Evolutionary conservation across 2,329 filamentous ascomycete species (phyloP).

Genomic region (Botrytis fabae): DNA sequence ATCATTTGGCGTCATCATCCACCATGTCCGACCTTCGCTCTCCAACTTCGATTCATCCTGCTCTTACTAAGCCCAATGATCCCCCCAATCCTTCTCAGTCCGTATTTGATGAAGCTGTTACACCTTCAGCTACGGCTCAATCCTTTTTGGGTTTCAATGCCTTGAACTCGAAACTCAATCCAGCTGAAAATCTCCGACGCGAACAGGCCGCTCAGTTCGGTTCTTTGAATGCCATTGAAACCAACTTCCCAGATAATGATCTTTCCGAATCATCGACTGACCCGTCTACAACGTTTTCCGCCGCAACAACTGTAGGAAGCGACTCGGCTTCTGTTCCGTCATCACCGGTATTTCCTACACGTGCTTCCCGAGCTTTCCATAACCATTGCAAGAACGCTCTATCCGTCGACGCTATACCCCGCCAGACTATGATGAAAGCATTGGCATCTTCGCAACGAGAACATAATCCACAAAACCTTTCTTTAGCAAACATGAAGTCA

Average conservation of each 20-base stretch:
- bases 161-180: constrained; percentile 35
- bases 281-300: constrained; percentile 28
- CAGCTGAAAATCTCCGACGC: constrained; percentile 45
- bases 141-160: constrained; percentile 35
- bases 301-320: constrained; percentile 38
- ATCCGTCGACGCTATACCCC: constrained; percentile 54
- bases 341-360: constrained; percentile 35
- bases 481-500: constrained; percentile 20
- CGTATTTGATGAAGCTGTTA: constrained; percentile 35
- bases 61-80: constrained; percentile 45
- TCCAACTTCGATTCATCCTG: constrained; percentile 53
- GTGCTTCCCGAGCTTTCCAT: constrained; percentile 28
- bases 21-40: constrained; percentile 47
- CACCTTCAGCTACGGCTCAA: constrained; percentile 28
- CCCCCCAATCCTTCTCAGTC: constrained; percentile 26
- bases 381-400: constrained; percentile 40
- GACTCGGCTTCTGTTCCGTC: constrained; percentile 35
- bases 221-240: constrained; percentile 41
- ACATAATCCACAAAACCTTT: constrained; percentile 52
- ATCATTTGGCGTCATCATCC: constrained; percentile 25
- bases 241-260: constrained; percentile 35
- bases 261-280: constrained; percentile 30
- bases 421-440: constrained; percentile 81
- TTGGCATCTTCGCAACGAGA: constrained; percentile 66
- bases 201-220: constrained; percentile 48